Evolutionary conservation across 306 rosid species (phyloP), one percentile per base, ranked within the genome.

Genomic region (Rosa persica): DNA sequence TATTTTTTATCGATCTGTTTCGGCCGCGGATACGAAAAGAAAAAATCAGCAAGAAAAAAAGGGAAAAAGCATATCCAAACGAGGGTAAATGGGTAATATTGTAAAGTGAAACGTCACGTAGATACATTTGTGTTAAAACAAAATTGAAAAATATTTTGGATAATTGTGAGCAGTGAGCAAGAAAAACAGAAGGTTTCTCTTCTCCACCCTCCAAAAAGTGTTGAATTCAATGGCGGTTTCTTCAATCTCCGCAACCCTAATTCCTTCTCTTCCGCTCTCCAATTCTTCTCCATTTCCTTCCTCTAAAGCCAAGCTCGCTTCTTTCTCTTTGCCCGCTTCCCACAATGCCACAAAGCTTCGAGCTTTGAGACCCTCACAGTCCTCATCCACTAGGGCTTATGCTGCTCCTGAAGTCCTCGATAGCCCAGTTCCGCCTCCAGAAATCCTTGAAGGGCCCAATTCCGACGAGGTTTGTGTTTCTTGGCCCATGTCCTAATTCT

Each of bases 321-420:
- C 87, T 76, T 78, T 85, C 67, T 48, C 70, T 75, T 60, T 78
- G 65, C 78, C 73, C 42, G 60, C 85, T 55, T 75, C 80, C 10
- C 79, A 67, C 52, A 76, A 83, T 62, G 72, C 87, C 72, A 67
- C 67, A 15, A 88, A 81, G 80, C 79, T 83, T 58, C 73, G 79
- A 75, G 84, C 80, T 81, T 58, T 79, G 8, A 87, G 87, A 70
- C 80, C 85, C 71, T 75, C 85, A 12, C 88, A 36, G 22, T 72
- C 84, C 1, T 80, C 46, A 43, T 43, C 91, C 4, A 86, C 89
- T 47, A 83, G 83, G 81, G 84, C 87, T 79, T 76, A 70, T 85
- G 94, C 93, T 69, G 88, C 95, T 34, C 90, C 98, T 38, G 89
- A 93, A 89, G 90, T 84, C 25, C 70, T 93, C 52, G 87, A 87